These are phyloP conservation scores for Aspergillus sclerotialis DNA, from an alignment of 2,329 filamentous ascomycete genomes.

Conservation along the genomic window DNA sequence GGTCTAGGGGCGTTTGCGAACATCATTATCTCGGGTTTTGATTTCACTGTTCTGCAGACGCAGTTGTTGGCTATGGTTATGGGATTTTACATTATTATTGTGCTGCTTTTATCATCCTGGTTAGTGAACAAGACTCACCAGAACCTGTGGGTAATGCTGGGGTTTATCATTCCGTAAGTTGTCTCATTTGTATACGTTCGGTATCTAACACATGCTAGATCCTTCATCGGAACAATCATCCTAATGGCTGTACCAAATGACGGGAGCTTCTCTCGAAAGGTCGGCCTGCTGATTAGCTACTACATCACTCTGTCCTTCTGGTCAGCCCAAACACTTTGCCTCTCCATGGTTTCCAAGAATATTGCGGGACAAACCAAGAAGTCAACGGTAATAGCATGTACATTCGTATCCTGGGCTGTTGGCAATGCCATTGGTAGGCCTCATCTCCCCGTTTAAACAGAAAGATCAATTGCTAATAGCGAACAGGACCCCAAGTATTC, in stretches of 20 bases:
- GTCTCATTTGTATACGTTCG: slow-evolving; percentile 1
- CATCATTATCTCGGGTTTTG: slow-evolving; percentile 65
- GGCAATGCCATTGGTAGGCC: slow-evolving; percentile 59
- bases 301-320: slow-evolving; percentile 74
- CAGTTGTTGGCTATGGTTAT: slow-evolving; percentile 68
- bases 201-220: slow-evolving; percentile 34
- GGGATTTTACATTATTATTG: slow-evolving; percentile 65
- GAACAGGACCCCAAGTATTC: slow-evolving; percentile 57
- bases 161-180: slow-evolving; percentile 59
- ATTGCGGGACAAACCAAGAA: slow-evolving; percentile 70
- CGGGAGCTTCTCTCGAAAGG: slow-evolving; percentile 47
- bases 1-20: slow-evolving; percentile 68
- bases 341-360: slow-evolving; percentile 64
- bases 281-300: slow-evolving; percentile 65
- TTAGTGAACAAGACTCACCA: slow-evolving; percentile 63
- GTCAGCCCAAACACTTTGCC: slow-evolving; percentile 61
- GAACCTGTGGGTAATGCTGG: slow-evolving; percentile 60
- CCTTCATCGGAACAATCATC: slow-evolving; percentile 64
- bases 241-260: slow-evolving; percentile 61
- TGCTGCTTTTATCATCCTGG: slow-evolving; percentile 60
- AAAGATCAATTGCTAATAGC: slow-evolving; percentile 2
- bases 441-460: too few relatives aligned
- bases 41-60: slow-evolving; percentile 60
- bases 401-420: slow-evolving; percentile 63
- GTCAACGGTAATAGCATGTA: slow-evolving; percentile 58